Evolutionary conservation across 2,329 filamentous ascomycete genomes (phyloP), one percentile per base, ranked within the genome.

Genomic region (Ceratocystis huliohia): DNA sequence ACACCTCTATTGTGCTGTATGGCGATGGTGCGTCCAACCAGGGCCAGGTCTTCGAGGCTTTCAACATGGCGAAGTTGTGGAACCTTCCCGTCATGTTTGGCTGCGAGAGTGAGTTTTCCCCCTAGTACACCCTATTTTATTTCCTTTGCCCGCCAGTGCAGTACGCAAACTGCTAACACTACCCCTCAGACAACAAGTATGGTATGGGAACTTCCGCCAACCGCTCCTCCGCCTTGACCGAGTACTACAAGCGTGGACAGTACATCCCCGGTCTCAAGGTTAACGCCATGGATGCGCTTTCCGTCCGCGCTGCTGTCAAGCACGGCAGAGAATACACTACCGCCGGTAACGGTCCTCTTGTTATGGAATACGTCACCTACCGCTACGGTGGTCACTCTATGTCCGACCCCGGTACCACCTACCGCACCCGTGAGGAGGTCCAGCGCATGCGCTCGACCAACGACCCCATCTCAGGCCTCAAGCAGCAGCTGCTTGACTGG

Each of bases 61-160:
- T 95, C 86, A 99, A 99, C 87, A 99, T 99, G 94, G 94, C 94
- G 70, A 97, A 97, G 85, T 87, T 99, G 71, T 99, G 94, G 94
- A 92, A 94, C 73, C 82, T 99, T 61, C 94, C 94, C 66, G 85
- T 92, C 72, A 88, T 99, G 72, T 99, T 99, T 75, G 92, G 91
- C 72, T 99, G 94, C 78, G 94, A 99, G 83, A 99, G 92, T 96
- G 81, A 77, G 91, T 85, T 33, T 56, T 28, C 28, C 10, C 8
- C 45, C 20, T 5, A 25, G 17, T 63, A 48, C 20, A 15, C 20
- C n/a, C n/a, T 66, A 22, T 28, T 65, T 61, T 20, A 22, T 28
- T 22, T 2, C 37, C 25, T 28, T 46, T 37, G n/a, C 28, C n/a
- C 50, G 10, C 0, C 13, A 41, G 37, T 22, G 5, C 56, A 33